Conservation (phyloP, 192 early-diverging fungal species). For the Chytriomyces sp. region DNA sequence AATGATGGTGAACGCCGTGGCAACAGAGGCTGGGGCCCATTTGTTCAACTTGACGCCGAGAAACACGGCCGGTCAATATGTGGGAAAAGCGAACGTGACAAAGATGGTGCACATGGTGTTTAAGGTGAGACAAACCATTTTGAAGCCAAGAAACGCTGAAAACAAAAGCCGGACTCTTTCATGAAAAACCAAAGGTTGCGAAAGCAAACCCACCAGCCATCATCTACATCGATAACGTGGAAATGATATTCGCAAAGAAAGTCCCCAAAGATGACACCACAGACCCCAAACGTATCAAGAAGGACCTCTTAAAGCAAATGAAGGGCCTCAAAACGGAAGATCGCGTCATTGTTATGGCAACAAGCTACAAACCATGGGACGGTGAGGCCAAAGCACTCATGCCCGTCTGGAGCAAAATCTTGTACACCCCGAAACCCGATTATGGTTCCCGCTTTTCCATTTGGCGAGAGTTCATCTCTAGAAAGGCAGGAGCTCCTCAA, state of each 20-base stretch:
- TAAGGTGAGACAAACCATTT: conserved; percentile 40
- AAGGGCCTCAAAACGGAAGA: conserved; percentile 57
- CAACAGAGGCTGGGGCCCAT: conserved; percentile 56
- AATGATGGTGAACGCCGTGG: conserved; percentile 63
- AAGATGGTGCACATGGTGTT: conserved; percentile 72
- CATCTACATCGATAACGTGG: conserved; percentile 62
- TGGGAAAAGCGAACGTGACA: conserved; percentile 57
- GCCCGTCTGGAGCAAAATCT: conserved; percentile 49
- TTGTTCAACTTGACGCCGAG: conserved; percentile 63
- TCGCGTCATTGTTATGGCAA: conserved; percentile 58
- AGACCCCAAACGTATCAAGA: conserved; percentile 69
- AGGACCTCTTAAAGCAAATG: conserved; percentile 61
- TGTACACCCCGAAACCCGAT: conserved; percentile 54
- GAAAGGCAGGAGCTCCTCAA: conserved; percentile 19
- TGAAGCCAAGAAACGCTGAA: background rate
- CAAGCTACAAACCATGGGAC: conserved; percentile 64
- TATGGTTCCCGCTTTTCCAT: conserved; percentile 49
- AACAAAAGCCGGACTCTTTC: background rate
- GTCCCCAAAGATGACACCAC: conserved; percentile 68
- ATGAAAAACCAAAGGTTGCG: conserved; percentile 42
- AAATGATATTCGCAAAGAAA: conserved; percentile 70
- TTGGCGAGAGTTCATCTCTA: conserved; percentile 52
- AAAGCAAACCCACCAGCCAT: conserved; percentile 62
- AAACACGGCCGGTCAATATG: conserved; percentile 64
- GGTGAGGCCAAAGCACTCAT: conserved; percentile 58